Percentiles rank a stretch among this genome's conserved stretches.
These are phyloP conservation scores for Termitomyces sp. DNA, from an alignment of 768 basidiomycete species.

Conservation along the genomic window DNA sequence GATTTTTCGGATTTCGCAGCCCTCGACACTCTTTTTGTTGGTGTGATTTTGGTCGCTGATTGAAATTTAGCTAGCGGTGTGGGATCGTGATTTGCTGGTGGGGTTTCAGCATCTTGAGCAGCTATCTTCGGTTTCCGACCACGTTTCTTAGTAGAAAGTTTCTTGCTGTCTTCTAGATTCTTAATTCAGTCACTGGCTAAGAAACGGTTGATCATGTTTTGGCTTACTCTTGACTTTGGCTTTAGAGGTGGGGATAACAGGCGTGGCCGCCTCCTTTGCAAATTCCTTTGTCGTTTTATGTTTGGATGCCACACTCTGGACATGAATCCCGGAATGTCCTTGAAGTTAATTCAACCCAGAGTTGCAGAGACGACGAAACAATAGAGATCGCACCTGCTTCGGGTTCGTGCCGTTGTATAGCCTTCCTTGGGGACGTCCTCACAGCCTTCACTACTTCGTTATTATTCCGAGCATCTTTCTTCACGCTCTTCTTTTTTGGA, in stretches of 20 bases:
- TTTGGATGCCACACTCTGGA: not conserved
- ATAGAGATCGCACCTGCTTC: slow-evolving; percentile 6
- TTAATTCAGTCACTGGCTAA: not conserved
- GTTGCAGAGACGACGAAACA: not conserved
- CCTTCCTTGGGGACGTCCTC: slow-evolving; percentile 14
- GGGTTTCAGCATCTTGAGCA: not conserved
- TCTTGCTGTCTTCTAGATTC: not conserved
- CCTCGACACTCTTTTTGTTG: not conserved
- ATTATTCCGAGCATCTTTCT: not conserved
- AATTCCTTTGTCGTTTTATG: not conserved
- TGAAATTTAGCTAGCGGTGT: not conserved
- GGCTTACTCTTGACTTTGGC: slow-evolving; percentile 9
- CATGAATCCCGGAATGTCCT: slow-evolving; percentile 3
- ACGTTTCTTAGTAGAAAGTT: slow-evolving; percentile 12
- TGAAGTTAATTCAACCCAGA: not conserved
- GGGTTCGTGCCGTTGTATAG: slow-evolving; percentile 4
- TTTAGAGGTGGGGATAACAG: not conserved
- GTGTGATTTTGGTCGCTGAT: not conserved
- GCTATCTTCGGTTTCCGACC: slow-evolving; percentile 13
- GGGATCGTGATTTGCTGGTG: not conserved
- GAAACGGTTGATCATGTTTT: not conserved
- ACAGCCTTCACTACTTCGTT: not conserved
- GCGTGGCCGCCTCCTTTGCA: not conserved
- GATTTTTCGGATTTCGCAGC: not conserved
- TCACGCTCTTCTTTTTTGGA: slow-evolving; percentile 19